Evolutionary conservation across 129 eudicot genomes (phyloP).

Genomic region (Saussurea involucrata): DNA sequence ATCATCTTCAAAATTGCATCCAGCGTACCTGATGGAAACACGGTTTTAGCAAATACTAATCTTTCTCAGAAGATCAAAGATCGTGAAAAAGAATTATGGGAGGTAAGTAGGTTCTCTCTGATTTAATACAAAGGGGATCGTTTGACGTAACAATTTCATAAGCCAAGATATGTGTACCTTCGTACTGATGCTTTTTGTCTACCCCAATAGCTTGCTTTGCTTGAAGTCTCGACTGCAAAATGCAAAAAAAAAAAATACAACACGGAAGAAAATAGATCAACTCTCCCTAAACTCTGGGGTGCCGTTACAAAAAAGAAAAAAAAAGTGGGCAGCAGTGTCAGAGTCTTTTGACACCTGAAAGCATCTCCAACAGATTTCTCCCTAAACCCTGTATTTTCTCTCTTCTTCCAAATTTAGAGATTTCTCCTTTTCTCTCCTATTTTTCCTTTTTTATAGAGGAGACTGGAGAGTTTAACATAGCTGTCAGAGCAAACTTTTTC

Average conservation of each 20-base stretch:
- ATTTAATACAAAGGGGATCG: not conserved
- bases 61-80: not conserved
- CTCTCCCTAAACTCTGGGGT: not conserved
- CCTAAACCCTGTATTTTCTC: too few relatives aligned
- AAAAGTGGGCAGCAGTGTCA: not conserved
- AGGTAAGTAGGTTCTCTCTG: conserved; percentile 2
- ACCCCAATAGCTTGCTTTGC: conserved; percentile 72
- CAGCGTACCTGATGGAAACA: conserved; percentile 55
- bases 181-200: conserved; percentile 81
- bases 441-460: too few relatives aligned
- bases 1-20: conserved; percentile 92
- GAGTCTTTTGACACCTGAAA: not conserved
- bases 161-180: conserved; percentile 38
- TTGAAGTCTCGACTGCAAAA: conserved; percentile 85
- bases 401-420: too few relatives aligned
- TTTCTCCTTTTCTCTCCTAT: too few relatives aligned
- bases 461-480: too few relatives aligned
- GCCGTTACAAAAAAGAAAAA: not conserved
- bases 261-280: not conserved
- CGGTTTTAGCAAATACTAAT: not conserved
- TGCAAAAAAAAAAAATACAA: not conserved
- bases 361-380: too few relatives aligned
- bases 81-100: not conserved
- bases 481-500: too few relatives aligned
- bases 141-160: not conserved